Evolutionary conservation across 176 grass and related monocot species (phyloP).

Genomic region (Zoysia pacifica): DNA sequence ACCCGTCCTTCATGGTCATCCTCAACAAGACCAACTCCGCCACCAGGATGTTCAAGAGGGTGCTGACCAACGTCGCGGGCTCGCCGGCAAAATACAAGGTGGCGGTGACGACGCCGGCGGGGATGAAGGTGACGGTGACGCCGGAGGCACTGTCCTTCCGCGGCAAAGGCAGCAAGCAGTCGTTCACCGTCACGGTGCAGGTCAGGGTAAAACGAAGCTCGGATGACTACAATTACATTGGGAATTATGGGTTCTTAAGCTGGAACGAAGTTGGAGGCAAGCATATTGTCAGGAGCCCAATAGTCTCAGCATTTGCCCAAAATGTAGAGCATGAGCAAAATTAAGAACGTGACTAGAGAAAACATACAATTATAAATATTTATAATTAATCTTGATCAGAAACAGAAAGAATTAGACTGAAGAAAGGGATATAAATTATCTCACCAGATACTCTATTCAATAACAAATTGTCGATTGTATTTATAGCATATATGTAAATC

Average conservation of each 20-base stretch:
- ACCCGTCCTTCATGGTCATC: constrained; percentile 74
- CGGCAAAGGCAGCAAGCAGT: constrained; percentile 56
- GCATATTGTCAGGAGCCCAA: constrained; percentile 67
- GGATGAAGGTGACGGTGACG: constrained; percentile 61
- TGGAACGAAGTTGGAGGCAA: constrained; percentile 78
- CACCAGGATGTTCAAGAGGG: constrained; percentile 56
- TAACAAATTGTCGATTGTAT: constrained; percentile 23
- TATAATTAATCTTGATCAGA: constrained; percentile 27
- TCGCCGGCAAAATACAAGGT: constrained; percentile 37
- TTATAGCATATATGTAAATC: constrained; percentile 19
- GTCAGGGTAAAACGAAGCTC: constrained; percentile 38
- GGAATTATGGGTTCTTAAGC: constrained; percentile 73
- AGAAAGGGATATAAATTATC: background rate
- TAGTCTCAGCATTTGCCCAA: constrained; percentile 67
- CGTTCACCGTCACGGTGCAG: constrained; percentile 57
- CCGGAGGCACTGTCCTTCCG: constrained; percentile 50
- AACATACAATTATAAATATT: background rate
- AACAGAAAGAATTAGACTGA: constrained; percentile 25
- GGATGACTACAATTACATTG: constrained; percentile 38
- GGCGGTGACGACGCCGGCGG: constrained; percentile 37
- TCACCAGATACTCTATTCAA: constrained; percentile 11
- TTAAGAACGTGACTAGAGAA: constrained; percentile 20
- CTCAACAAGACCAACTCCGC: constrained; percentile 48
- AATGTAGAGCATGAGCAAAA: constrained; percentile 2
- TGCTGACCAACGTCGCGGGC: constrained; percentile 51